phyloP scores from a whole-genome alignment of 2,329 filamentous ascomycete genomes.

The Raffaelea arxii region DNA sequence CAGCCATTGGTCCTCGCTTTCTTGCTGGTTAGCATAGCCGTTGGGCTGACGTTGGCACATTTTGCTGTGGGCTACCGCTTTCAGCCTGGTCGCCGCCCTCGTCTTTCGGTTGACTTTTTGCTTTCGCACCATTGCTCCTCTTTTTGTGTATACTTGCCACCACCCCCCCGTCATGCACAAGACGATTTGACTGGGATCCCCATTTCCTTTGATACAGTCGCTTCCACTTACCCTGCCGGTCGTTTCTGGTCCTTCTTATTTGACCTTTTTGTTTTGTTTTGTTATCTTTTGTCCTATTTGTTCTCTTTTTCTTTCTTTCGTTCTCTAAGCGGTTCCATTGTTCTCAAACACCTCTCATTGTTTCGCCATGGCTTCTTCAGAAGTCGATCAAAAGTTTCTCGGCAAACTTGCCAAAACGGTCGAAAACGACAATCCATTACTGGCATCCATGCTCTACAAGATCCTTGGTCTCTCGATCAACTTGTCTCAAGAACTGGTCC shows the following conservation, averaged over 20 bases:
- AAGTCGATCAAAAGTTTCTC: constrained; percentile 96
- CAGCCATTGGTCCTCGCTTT: too few relatives aligned
- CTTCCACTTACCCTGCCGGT: background rate
- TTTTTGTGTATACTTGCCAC: background rate
- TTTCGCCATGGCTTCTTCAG: constrained; percentile 78
- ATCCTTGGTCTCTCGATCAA: constrained; percentile 84
- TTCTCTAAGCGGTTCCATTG: background rate
- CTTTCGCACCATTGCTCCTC: background rate
- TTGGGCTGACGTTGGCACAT: background rate
- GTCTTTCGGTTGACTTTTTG: background rate
- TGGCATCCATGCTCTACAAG: constrained; percentile 79
- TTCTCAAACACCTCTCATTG: too few relatives aligned
- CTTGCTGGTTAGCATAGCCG: too few relatives aligned
- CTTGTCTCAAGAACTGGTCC: constrained; percentile 72
- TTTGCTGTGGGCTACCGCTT: too few relatives aligned
- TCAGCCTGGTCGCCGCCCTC: too few relatives aligned
- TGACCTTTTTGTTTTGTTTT: too few relatives aligned
- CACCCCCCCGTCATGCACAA: background rate
- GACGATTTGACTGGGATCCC: too few relatives aligned
- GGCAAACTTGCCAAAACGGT: constrained; percentile 78
- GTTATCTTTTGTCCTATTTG: too few relatives aligned
- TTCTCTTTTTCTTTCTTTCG: background rate
- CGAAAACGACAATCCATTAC: constrained; percentile 64
- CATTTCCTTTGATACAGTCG: background rate
- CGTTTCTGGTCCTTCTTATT: too few relatives aligned